A percentile compares a stretch with the other conserved stretches of the same genome.
Conservation (phyloP, 805 yeast genomes). For the Schwanniomyces pseudopolymorphus region DNA sequence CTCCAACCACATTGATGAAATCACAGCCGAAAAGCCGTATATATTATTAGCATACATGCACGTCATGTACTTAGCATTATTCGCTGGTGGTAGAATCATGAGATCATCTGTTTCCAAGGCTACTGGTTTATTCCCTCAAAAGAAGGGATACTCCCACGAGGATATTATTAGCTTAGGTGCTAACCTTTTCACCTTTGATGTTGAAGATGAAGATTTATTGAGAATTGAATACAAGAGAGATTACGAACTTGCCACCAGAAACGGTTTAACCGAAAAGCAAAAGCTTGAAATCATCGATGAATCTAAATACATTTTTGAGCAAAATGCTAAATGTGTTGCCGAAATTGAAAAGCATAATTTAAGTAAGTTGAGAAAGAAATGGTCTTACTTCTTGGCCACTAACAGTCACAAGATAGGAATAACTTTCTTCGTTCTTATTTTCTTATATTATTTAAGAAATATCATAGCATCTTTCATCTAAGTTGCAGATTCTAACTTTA, state of each 20-base stretch:
- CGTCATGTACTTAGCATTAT: slow-evolving; percentile 79
- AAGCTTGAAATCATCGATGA: slow-evolving; percentile 70
- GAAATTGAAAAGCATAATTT: slow-evolving; percentile 71
- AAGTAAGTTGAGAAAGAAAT: slow-evolving; percentile 51
- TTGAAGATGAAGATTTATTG: slow-evolving; percentile 62
- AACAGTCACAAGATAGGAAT: slow-evolving; percentile 50
- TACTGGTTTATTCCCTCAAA: slow-evolving; percentile 72
- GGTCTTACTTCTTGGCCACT: slow-evolving; percentile 53
- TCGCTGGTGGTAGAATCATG: slow-evolving; percentile 83
- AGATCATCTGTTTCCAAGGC: slow-evolving; percentile 64
- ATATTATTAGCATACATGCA: slow-evolving; percentile 78
- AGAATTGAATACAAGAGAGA: slow-evolving; percentile 69
- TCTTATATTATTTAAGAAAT: slow-evolving; percentile 36
- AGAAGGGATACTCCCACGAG: slow-evolving; percentile 61
- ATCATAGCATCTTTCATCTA: slow-evolving; percentile 15
- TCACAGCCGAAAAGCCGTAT: slow-evolving; percentile 63
- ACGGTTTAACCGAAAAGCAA: slow-evolving; percentile 65
- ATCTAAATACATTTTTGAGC: slow-evolving; percentile 61
- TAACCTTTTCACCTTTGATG: slow-evolving; percentile 69
- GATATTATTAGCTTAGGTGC: slow-evolving; percentile 65
- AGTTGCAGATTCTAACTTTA: background rate
- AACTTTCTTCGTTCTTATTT: slow-evolving; percentile 28
- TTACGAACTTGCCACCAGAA: slow-evolving; percentile 75
- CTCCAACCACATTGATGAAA: slow-evolving; percentile 55
- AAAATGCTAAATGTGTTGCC: slow-evolving; percentile 57